Evolutionary conservation across 768 basidiomycete genomes (phyloP), one percentile per base, ranked within the genome.

Genomic region (Gelatoporia subvermispora): DNA sequence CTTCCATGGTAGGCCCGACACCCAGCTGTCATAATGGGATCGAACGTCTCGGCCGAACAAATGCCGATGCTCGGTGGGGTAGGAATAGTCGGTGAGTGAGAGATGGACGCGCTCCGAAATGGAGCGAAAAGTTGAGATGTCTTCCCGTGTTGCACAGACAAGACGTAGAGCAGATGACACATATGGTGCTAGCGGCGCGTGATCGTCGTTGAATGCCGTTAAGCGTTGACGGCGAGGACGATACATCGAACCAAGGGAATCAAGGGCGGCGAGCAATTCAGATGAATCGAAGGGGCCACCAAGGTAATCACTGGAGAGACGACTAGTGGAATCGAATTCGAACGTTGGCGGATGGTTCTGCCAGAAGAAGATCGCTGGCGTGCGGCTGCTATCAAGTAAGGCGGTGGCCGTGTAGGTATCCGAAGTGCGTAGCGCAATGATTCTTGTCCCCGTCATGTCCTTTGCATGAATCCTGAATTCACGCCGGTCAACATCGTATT

Each of bases 151-250:
- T 13, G 36, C 37, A 55, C 76, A 81, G 15, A 79, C 65, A 7
- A 84, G 56, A 18, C 82, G 76, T 23, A 83, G 58, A 5, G 71
- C 72, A 10, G 73, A 60, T n/a, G 80, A 81, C 3, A 73, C 66
- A 53, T 72, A 85, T 0, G 80, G 76, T 1, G 72, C 72, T 9
- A 79, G 68, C 4, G 66, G 63, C 17, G 62, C 60, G 53, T 81
- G 79, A 15, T 58, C 53, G 2, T 47, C 17, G 31, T 65, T 60
- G 31, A 82, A 66, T 43, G 57, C 60, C 1, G 73, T 60, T 4
- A 74, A 60, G 40, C 74, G 67, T 42, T 59, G 65, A 15, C 73
- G 71, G 17, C 20, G 58, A n/a, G 46, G 35, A 2, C 10, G 9
- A 16, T 28, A 20, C 20, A 4, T n/a, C n/a, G n/a, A n/a, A n/a